Conservation (phyloP, 306 rosid species). For the Trifolium fragiferum region DNA sequence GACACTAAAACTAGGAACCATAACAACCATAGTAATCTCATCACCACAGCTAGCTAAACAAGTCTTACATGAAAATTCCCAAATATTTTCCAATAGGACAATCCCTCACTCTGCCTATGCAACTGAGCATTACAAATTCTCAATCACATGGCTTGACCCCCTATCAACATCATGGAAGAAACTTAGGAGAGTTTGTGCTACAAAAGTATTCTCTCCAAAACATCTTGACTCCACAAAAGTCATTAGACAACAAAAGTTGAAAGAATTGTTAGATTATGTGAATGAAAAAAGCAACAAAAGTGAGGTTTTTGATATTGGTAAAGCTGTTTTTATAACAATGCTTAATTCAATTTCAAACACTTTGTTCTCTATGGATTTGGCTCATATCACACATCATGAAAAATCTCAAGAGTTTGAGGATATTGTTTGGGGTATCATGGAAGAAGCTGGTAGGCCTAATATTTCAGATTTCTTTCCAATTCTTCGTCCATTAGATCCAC, state of each 20-base stretch:
- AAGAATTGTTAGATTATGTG: not conserved
- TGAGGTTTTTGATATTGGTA: not conserved
- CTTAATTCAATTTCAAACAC: slow-evolving; percentile 3
- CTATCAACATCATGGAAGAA: not conserved
- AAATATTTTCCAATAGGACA: not conserved
- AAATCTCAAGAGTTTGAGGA: not conserved
- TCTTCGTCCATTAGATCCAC: not conserved
- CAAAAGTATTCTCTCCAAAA: not conserved
- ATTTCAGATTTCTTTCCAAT: slow-evolving; percentile 8
- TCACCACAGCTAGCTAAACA: not conserved
- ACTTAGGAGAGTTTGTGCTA: slow-evolving; percentile 3
- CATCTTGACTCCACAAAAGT: not conserved
- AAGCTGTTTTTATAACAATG: slow-evolving; percentile 1
- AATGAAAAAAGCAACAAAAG: not conserved
- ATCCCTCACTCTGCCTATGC: not conserved
- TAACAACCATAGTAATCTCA: slow-evolving; percentile 4
- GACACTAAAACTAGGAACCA: slow-evolving; percentile 27
- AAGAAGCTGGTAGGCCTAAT: not conserved
- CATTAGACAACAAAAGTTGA: not conserved
- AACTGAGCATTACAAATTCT: not conserved
- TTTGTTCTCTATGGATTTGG: slow-evolving; percentile 7
- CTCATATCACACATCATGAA: not conserved
- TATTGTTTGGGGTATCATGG: not conserved
- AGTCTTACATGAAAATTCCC: not conserved
- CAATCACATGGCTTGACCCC: not conserved